A percentile compares a stretch with the other conserved stretches of the same genome.
Conservation (phyloP, 2,329 filamentous ascomycete species). For the Fusarium haematococcum region DNA sequence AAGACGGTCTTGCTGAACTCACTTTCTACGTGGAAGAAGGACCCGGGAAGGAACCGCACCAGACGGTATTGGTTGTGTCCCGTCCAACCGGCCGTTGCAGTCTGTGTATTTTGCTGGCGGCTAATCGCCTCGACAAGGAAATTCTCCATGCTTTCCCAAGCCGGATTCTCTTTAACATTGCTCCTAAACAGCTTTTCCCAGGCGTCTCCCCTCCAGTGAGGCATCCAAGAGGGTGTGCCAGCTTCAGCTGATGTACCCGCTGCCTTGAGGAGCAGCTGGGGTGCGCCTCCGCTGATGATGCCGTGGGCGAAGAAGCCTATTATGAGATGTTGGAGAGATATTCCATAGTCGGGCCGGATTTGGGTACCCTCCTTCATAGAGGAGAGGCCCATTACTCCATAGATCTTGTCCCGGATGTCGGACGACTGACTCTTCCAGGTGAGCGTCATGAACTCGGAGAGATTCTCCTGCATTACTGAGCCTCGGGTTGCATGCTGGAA, state of each 20-base stretch:
- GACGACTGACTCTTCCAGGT: background rate
- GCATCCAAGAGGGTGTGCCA: background rate
- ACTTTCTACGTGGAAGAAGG: too few relatives aligned
- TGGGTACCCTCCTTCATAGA: fast-evolving
- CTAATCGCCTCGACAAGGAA: too few relatives aligned
- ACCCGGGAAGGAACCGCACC: too few relatives aligned
- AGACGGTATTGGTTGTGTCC: too few relatives aligned
- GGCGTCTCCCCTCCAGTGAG: too few relatives aligned
- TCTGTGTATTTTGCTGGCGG: too few relatives aligned
- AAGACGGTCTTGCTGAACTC: too few relatives aligned
- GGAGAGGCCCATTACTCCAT: background rate
- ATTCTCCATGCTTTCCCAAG: too few relatives aligned
- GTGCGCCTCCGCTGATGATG: background rate
- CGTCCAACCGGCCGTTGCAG: too few relatives aligned
- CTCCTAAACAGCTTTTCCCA: too few relatives aligned
- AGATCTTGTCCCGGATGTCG: background rate
- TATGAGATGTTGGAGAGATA: background rate
- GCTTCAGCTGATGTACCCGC: background rate
- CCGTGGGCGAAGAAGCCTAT: background rate
- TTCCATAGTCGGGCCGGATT: background rate
- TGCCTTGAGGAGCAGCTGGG: background rate
- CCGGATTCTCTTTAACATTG: too few relatives aligned
- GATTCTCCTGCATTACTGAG: background rate
- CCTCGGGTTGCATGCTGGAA: background rate
- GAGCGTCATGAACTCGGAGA: background rate